Evolutionary conservation across 2,329 filamentous ascomycete genomes (phyloP).

Genomic region (Sordariomycetes sp.): DNA sequence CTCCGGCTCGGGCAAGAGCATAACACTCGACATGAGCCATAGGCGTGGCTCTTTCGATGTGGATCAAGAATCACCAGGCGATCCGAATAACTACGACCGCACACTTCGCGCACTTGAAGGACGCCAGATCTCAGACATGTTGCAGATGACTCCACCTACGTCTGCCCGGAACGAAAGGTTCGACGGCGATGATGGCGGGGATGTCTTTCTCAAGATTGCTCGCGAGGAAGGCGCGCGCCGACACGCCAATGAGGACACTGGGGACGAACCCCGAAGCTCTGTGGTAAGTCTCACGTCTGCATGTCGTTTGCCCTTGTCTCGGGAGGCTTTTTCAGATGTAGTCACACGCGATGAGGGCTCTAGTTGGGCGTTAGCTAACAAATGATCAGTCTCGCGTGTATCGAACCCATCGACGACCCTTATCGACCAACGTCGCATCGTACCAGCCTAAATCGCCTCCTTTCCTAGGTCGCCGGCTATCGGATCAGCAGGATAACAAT

Average conservation of each 20-base stretch:
- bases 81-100: conserved; percentile 38
- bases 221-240: conserved; percentile 38
- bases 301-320: too few species aligned
- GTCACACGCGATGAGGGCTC: too few species aligned
- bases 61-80: conserved; percentile 30
- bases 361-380: conserved; percentile 10
- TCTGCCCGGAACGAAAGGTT: conserved; percentile 22
- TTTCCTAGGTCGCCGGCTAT: conserved; percentile 41
- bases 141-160: conserved; percentile 30
- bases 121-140: conserved; percentile 15
- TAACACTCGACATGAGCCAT: conserved; percentile 43
- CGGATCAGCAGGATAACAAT: conserved; percentile 44
- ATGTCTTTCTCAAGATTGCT: conserved; percentile 51
- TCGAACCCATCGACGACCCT: conserved; percentile 40
- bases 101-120: conserved; percentile 44
- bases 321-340: too few species aligned
- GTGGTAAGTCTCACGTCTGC: conserved; percentile 34
- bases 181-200: conserved; percentile 44
- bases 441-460: conserved; percentile 42
- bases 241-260: conserved; percentile 20
- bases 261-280: conserved; percentile 24
- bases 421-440: conserved; percentile 40
- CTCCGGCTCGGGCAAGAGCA: conserved; percentile 46
- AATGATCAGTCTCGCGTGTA: conserved; percentile 34
- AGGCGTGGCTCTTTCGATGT: conserved; percentile 32